Conservation (phyloP, 208 protist species). For the Giardia duodenalis region DNA sequence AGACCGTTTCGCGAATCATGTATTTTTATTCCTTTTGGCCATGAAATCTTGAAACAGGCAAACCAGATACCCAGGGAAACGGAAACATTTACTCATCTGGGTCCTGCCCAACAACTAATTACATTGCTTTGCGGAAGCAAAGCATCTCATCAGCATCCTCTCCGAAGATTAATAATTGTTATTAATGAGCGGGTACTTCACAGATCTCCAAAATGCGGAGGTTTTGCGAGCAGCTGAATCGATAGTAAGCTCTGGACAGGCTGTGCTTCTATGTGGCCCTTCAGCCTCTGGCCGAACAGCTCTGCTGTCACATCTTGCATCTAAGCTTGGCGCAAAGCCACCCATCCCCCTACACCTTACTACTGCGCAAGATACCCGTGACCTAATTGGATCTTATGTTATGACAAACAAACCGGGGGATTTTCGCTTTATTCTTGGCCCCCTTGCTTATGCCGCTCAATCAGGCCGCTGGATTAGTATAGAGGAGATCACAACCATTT, state of each 20-base stretch:
- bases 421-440: slow-evolving; percentile 88
- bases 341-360: background rate
- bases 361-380: slow-evolving; percentile 68
- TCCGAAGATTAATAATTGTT: too few species aligned
- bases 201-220: background rate
- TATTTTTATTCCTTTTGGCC: background rate
- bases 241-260: background rate
- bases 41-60: background rate
- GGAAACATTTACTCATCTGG: too few species aligned
- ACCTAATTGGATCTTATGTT: slow-evolving; percentile 90
- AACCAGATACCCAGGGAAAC: background rate
- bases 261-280: slow-evolving; percentile 5
- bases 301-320: background rate
- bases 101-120: too few species aligned
- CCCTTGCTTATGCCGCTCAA: slow-evolving; percentile 74
- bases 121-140: too few species aligned
- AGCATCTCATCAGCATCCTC: too few species aligned
- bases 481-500: slow-evolving; percentile 92
- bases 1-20: background rate
- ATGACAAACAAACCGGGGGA: slow-evolving; percentile 85
- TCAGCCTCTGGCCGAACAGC: background rate
- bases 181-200: too few species aligned
- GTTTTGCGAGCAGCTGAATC: background rate
- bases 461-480: slow-evolving; percentile 90
- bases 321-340: background rate